Evolutionary conservation across 805 yeast genomes (phyloP), one percentile per base, ranked within the genome.

Genomic region (Starmerella etchellsii): DNA sequence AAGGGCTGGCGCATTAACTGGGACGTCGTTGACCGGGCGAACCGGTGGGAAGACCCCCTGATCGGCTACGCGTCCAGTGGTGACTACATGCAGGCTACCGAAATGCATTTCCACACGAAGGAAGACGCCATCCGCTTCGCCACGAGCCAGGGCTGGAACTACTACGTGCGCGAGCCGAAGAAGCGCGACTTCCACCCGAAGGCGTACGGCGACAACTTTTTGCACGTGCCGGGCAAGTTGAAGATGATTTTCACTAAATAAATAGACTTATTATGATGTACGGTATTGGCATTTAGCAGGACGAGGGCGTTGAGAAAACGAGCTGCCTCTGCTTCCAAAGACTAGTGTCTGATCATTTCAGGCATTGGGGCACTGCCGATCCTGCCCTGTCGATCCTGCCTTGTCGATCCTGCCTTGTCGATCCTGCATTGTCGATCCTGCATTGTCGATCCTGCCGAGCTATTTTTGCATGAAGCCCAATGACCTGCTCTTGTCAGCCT

Each of bases 21-120:
- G 88, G 94, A 83, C 56, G 71, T 81, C 31, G 63, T 78, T 42
- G 76, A 76, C 34, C 74, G 77, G 54, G 82, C 80, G 19, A 75
- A 82, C 66, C 67, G 91, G 58, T 82, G 94, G 94, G 94, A 82
- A 58, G 82, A 82, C 61, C 88, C 81, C 58, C 67, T 82, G 57
- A 82, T 82, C 61, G 94, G 94, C 21, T 82, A 81, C 67, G 87
- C 81, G 54, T 72, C 81, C 34, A 68, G 80, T 34, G 73, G 81
- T 28, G 94, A 82, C 59, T 77, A 75, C 62, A 78, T 83, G 71
- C 73, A 81, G 64, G 84, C 79, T 15, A 78, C 88, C 8, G 71
- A 71, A 56, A 61, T 82, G 67, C 75, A 76, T 58, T 82, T 82
- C 58, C 79, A 75, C 55, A 66, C 76, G 38, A 76, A 73, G 61